Base-by-base conservation (phyloP, 805 yeast genomes). In the Starmerella apis region DNA sequence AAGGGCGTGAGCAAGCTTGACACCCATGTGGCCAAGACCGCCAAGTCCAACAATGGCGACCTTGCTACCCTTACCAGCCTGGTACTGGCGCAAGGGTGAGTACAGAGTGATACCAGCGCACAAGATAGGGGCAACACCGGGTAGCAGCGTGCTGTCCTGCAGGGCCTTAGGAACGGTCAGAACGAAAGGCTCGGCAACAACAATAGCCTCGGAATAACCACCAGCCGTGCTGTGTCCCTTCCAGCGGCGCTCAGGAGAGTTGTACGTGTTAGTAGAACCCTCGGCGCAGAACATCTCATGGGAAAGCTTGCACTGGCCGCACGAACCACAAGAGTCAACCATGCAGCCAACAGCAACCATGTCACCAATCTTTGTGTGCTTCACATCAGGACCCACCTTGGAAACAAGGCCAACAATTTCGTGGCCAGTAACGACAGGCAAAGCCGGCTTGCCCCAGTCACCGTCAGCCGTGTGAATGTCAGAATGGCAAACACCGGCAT, bases 291-390 rank as follows among this genome's bases (percentile, higher is more conserved):
- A 77, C 54, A 66, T 71, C 57, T 80, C 82, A 61, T 79, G 73
- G 56, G 69, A 71, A 32, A 61, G 54, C 23, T 70, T 62, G 71
- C 87, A 84, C 60, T 78, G 71, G 38, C 69, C 60, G 67, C 94
- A 84, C 13, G 74, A 67, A 50, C 72, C 65, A 68, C 92, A 83
- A 27, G 82, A 69, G 51, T 67, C 68, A 20, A 73, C 69, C 61
- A 76, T 80, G 25, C 92, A 90, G 57, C 94, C 94, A 45, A 83
- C 74, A 46, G 92, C 94, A 31, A 82, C 90, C 55, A 86, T 71
- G 56, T 85, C 81, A 48, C 94, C 94, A n/a, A 81, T 64, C 63
- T 72, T 69, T 65, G 71, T 48, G 54, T 70, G 68, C 18, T 64
- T 58, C 8, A 56, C 83, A 78, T 74, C 67, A 14, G 70, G 58